Percentiles rank a stretch among this genome's conserved stretches.
phyloP scores from a whole-genome alignment of 2,329 filamentous ascomycete species.

The Fusarium temperatum region DNA sequence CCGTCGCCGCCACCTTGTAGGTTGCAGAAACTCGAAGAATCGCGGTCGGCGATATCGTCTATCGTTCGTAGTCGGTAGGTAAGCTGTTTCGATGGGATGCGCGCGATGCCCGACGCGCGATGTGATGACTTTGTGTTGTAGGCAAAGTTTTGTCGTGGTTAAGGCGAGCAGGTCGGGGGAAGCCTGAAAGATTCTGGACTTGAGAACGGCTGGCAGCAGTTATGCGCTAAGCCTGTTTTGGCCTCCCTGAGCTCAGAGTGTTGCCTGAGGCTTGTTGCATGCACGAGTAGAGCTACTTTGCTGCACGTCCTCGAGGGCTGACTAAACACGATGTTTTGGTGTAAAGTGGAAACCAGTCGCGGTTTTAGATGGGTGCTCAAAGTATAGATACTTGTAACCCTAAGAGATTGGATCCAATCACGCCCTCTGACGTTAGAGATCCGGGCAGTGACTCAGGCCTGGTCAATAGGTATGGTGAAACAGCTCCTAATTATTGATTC shows the following conservation, averaged over 20 bases:
- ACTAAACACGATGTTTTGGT: constrained; percentile 27
- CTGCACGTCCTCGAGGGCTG: constrained; percentile 32
- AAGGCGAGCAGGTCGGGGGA: constrained; percentile 51
- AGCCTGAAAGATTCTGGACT: constrained; percentile 57
- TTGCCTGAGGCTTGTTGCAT: constrained; percentile 37
- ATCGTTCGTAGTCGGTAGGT: constrained; percentile 40
- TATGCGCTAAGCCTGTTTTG: constrained; percentile 33
- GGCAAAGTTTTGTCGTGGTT: constrained; percentile 57
- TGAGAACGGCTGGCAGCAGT: constrained; percentile 49
- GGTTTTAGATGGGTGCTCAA: neutral
- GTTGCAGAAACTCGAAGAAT: constrained; percentile 49
- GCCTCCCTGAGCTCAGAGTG: constrained; percentile 25
- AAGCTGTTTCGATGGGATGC: constrained; percentile 45
- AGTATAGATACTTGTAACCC: constrained; percentile 31
- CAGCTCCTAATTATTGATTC: constrained; percentile 32
- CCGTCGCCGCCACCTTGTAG: constrained; percentile 56
- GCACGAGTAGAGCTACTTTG: constrained; percentile 25
- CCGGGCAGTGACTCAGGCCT: constrained; percentile 39
- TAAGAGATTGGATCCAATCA: constrained; percentile 8
- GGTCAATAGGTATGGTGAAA: neutral
- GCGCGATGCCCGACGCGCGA: constrained; percentile 64
- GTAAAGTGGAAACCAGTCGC: neutral
- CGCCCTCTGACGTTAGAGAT: constrained; percentile 25
- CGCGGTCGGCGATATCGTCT: constrained; percentile 49
- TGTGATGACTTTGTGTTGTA: constrained; percentile 53